Evolutionary conservation across 768 basidiomycete genomes (phyloP), one percentile per base, ranked within the genome.

Genomic region (Leccinum broughii): DNA sequence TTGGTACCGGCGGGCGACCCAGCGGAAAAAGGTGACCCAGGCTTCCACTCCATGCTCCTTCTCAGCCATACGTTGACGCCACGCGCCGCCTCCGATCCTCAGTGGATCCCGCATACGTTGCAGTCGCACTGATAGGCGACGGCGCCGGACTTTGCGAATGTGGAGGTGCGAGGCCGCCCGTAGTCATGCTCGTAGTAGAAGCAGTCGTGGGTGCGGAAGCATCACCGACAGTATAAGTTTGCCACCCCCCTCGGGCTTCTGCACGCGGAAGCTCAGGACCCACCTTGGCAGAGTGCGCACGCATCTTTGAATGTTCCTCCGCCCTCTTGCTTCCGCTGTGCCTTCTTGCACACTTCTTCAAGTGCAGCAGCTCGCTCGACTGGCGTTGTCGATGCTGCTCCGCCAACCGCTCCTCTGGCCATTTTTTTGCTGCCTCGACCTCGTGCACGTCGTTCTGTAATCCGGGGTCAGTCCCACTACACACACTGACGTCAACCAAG

Each of bases 261-360:
- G 26, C 26, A 73, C 64, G 59, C 5, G 41, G 76, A 64, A 28
- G 58, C 57, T 39, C 57, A 17, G 76, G 72, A 13, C 49, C 49
- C 5, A 67, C 60, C 44, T 67, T 72, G 54, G 66, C 62, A 35
- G 24, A 14, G 6, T 71, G 75, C 8, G 75, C 67, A 4, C 77
- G 83, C 68, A 28, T 28, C 61, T 24, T 76, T 39, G 59, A 81
- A 77, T 55, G 77, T 77, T 74, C 83, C 55, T 71, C 83, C 1
- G 89, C 89, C 61, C 24, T 90, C 89, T n/a, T 87, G 85, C 66
- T 90, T 90, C 41, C 87, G 82, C 64, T 86, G 82, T 13, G 74
- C 76, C 62, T 84, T 88, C 54, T 80, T 75, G n/a, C 82, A 84
- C 1, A 84, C 85, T 28, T 81, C 73, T 57, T 90, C 86, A 14